A percentile compares a stretch with the other conserved stretches of the same genome.
phyloP scores from a whole-genome alignment of 345 rosid species.

The Limnanthes douglasii region DNA sequence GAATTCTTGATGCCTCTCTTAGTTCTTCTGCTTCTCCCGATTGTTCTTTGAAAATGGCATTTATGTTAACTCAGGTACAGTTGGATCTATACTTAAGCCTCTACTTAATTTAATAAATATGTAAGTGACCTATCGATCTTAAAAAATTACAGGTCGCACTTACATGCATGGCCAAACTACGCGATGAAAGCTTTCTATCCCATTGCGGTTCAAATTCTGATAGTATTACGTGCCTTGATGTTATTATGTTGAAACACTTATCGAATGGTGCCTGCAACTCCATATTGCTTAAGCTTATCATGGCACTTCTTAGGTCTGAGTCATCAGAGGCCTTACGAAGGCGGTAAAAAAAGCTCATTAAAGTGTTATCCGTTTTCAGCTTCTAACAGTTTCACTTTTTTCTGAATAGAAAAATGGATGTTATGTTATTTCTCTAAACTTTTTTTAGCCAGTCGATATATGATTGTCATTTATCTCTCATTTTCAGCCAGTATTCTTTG shows the following conservation, averaged over 20 bases:
- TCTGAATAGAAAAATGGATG: constrained; percentile 4
- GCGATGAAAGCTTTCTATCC: constrained; percentile 69
- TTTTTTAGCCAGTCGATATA: constrained; percentile 3
- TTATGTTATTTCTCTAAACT: constrained; percentile 2
- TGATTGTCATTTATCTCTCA: constrained; percentile 8
- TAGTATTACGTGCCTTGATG: constrained; percentile 67
- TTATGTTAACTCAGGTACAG: constrained; percentile 57
- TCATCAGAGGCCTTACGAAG: constrained; percentile 95
- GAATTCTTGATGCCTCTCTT: constrained; percentile 86
- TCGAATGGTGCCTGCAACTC: constrained; percentile 92
- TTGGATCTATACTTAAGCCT: neutral
- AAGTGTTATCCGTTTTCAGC: too few species aligned
- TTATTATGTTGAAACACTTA: constrained; percentile 63
- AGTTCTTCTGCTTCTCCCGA: constrained; percentile 91
- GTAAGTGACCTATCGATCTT: constrained; percentile 3
- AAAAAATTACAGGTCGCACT: constrained; percentile 64
- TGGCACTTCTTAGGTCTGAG: constrained; percentile 77
- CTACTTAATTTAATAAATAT: neutral
- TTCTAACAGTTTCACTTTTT: constrained; percentile 6
- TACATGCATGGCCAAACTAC: constrained; percentile 89
- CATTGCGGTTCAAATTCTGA: constrained; percentile 58
- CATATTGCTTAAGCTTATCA: constrained; percentile 62
- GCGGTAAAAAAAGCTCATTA: too few species aligned
- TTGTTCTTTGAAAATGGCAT: constrained; percentile 89
- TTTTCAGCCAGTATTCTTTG: constrained; percentile 75